Evolutionary conservation across 441 rosid genomes (phyloP), one percentile per base, ranked within the genome.

Genomic region (Eugenia klotzschiana): DNA sequence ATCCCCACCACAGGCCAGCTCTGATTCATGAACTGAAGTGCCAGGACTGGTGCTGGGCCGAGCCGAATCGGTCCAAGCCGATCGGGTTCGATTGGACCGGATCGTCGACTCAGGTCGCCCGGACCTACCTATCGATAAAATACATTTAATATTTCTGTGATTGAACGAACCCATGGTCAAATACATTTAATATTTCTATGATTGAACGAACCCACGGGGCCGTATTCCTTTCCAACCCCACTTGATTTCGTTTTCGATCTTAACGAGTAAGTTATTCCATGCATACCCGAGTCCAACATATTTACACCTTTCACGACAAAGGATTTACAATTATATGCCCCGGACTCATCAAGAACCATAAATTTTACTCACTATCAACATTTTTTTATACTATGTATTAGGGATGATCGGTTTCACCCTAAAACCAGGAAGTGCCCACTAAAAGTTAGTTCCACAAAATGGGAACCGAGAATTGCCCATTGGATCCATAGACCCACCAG

Each of bases 71-170:
- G n/a, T 64, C 74, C 43, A 4, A 20, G 43, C 20, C 2, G 2
- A 13, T 64, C 4, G 4, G 15, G 43, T 33, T 33, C n/a, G 25
- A 18, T 33, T 9, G n/a, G 74, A 18, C 7, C 4, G 7, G n/a
- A 2, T 33, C 3, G 0, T 64, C 1, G 0, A 16, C 29, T 60
- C 6, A 6, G n/a, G 18, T 6, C 3, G 58, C 14, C 26, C 12
- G 29, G 29, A 2, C 60, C 33, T 56, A 25, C 33, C 73, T 29
- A 27, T 16, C 4, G 41, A 2, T 16, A 11, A 29, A 33, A 18
- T 64, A 20, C 14, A 64, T 33, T 33, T 20, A 37, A 33, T 64
- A 16, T 18, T 3, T 33, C 18, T 64, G 43, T 64, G 46, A 64
- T 20, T 8, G n/a, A 64, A 9, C 0, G 7, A 10, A 64, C 25